Base-by-base conservation (phyloP, 345 rosid genomes). In the Linum trigynum region DNA sequence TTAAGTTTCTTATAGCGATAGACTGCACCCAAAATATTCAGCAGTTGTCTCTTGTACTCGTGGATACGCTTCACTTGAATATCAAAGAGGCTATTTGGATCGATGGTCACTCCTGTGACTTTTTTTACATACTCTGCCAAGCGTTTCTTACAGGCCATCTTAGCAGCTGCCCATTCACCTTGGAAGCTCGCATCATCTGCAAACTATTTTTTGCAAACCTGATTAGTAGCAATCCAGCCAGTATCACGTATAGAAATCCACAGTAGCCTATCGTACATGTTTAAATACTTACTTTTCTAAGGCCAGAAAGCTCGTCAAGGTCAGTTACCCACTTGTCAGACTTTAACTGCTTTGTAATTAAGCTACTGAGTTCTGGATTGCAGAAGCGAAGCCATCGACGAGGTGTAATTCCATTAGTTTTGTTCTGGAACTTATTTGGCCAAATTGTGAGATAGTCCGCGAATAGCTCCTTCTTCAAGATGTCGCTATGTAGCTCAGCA, bases 61-160 rank as follows among this genome's bases (percentile, higher is more conserved):
- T 92, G 98, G 73, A 92, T 92, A 72, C 98, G 96, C 82, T 92
- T 92, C 69, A 92, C 90, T 83, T 90, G 97, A 71, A 92, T 92
- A 80, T 92, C 98, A 77, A 90, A 92, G 55, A 92, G 81, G 75
- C 88, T 90, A 70, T 76, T 83, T 61, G 94, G 81, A 72, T 92
- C 94, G 66, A 92, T 82, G 71, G 71, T 85, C 68, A 69, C 92
- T 72, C 97, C 96, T 14, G 92, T 92, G 65, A 86, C 96, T 65
- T 69, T 86, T 79, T 69, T 41, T 78, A 92, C 67, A 69, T 88
- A 90, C 67, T 71, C 74, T 55, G 92, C 91, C 83, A 92, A 77
- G 38, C 90, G 90, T 78, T 76, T 77, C 81, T 92, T 92, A 74
- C 80, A 83, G 39, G 97, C 91, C 86, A 87, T 81, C 80, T 92